phyloP scores from a whole-genome alignment of 1,284 basidiomycete genomes.

The Malassezia vespertilionis region DNA sequence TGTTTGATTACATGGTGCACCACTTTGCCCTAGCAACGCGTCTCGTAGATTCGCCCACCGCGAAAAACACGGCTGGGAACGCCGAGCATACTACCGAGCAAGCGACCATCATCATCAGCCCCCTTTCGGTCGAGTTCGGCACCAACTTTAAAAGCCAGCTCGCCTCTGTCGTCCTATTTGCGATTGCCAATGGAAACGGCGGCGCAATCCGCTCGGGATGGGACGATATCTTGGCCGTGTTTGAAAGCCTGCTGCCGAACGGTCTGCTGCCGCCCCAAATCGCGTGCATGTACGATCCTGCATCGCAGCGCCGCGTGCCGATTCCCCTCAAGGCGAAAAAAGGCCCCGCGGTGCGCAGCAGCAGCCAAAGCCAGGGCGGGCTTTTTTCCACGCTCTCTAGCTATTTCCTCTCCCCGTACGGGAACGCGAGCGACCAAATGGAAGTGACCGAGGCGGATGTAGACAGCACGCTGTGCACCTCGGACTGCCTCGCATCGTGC shows the following conservation, averaged over 20 bases:
- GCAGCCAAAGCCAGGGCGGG: slow-evolving; percentile 76
- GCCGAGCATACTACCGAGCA: slow-evolving; percentile 2
- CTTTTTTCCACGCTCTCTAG: slow-evolving; percentile 86
- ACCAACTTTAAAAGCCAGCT: slow-evolving; percentile 91
- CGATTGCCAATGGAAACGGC: slow-evolving; percentile 94
- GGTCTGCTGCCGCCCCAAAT: slow-evolving; percentile 68
- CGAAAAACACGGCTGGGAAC: slow-evolving; percentile 20
- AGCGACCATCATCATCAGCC: slow-evolving; percentile 70
- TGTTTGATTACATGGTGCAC: slow-evolving; percentile 89
- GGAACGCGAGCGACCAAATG: slow-evolving; percentile 62
- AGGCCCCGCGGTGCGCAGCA: slow-evolving; percentile 75
- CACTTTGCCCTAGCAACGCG: slow-evolving; percentile 54
- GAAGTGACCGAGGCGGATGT: slow-evolving; percentile 67
- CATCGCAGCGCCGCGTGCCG: neutral
- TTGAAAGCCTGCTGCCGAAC: slow-evolving; percentile 87
- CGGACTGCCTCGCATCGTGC: slow-evolving; percentile 90
- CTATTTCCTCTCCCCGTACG: slow-evolving; percentile 89
- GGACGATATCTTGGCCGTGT: slow-evolving; percentile 86
- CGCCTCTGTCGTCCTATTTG: slow-evolving; percentile 92
- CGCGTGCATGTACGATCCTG: slow-evolving; percentile 68
- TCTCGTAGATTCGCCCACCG: slow-evolving; percentile 26
- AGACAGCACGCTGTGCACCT: slow-evolving; percentile 84
- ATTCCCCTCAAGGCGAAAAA: slow-evolving; percentile 36
- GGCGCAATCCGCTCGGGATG: slow-evolving; percentile 86
- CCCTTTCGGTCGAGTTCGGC: slow-evolving; percentile 83